These are phyloP conservation scores for Apostasia ramifera DNA, from an alignment of 106 monocot species.

Conservation along the genomic window DNA sequence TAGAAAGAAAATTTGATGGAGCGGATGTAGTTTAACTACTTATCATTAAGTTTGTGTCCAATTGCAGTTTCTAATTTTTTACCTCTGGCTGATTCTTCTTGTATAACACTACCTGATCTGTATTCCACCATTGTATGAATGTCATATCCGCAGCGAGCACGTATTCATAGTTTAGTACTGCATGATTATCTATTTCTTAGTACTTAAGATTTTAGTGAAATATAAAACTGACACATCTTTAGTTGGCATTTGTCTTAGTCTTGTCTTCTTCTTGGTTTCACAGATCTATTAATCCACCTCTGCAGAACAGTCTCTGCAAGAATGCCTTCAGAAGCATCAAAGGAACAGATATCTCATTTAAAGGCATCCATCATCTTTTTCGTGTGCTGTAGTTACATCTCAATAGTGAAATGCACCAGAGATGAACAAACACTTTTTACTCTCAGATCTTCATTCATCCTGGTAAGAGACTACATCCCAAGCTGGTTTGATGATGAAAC, in stretches of 20 bases:
- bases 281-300: background rate
- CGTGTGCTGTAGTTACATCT: conserved; percentile 17
- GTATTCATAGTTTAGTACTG: background rate
- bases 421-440: conserved; percentile 36
- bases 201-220: background rate
- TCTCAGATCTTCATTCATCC: conserved; percentile 43
- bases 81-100: background rate
- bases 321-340: background rate
- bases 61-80: no score
- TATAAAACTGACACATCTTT: background rate
- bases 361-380: conserved; percentile 15
- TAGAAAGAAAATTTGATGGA: no score
- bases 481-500: conserved; percentile 61
- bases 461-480: conserved; percentile 30
- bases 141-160: background rate
- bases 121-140: background rate
- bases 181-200: background rate
- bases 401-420: conserved; percentile 16
- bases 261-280: background rate
- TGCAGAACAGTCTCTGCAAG: background rate
- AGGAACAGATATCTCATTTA: background rate
- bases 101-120: background rate
- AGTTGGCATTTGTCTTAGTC: background rate
- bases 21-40: no score
- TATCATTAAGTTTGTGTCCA: no score